phyloP scores from a whole-genome alignment of 805 yeast species.

The Candida lessepsii region DNA sequence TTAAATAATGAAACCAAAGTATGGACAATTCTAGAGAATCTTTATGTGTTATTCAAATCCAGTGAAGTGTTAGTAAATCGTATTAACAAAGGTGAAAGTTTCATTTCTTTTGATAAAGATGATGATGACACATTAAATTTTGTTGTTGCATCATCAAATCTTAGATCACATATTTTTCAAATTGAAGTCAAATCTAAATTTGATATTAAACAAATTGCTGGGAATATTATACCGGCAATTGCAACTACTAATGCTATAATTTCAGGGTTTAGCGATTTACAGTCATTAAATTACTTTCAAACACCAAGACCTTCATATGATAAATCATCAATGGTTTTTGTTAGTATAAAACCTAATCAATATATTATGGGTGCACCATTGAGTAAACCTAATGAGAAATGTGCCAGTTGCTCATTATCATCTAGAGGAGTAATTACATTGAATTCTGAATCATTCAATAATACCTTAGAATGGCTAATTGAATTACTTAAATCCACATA shows the following conservation, averaged over 20 bases:
- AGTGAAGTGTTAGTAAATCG: constrained; percentile 53
- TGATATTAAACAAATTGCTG: constrained; percentile 92
- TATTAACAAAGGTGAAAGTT: constrained; percentile 29
- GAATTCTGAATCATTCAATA: constrained; percentile 21
- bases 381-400: constrained; percentile 62
- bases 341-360: constrained; percentile 51
- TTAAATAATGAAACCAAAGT: constrained; percentile 37
- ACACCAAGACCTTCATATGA: constrained; percentile 3
- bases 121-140: constrained; percentile 88
- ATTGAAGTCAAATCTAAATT: constrained; percentile 76
- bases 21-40: constrained; percentile 65
- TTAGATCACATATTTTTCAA: constrained; percentile 67
- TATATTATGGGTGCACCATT: constrained; percentile 64
- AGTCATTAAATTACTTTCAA: constrained; percentile 57
- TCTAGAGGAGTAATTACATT: constrained; percentile 50
- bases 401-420: constrained; percentile 63
- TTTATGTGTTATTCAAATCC: constrained; percentile 55
- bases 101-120: constrained; percentile 83
- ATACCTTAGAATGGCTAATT: constrained; percentile 42
- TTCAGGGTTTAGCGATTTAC: constrained; percentile 81
- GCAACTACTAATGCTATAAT: constrained; percentile 97
- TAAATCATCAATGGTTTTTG: constrained; percentile 33
- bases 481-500: constrained; percentile 48
- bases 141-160: constrained; percentile 81
- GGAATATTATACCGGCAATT: constrained; percentile 96